phyloP scores from a whole-genome alignment of 2,329 filamentous ascomycete species.

The Claviceps lovelessii region DNA sequence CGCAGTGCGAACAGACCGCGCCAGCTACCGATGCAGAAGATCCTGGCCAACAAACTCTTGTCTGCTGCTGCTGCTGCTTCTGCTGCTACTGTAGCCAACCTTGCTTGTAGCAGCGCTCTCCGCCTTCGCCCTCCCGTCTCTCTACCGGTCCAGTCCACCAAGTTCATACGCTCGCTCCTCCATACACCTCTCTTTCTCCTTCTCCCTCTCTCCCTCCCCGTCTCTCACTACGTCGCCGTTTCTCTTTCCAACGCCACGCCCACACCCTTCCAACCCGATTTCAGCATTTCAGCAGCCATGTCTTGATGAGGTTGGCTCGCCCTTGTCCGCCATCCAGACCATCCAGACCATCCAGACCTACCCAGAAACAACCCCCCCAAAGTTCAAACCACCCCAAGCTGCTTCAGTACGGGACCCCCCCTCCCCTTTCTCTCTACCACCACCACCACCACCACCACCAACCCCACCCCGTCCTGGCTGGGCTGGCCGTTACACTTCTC shows the following conservation, averaged over 20 bases:
- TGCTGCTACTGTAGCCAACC: background rate
- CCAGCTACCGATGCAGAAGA: constrained; percentile 7
- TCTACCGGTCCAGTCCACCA: background rate
- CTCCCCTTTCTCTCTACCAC: constrained; percentile 5
- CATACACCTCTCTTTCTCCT: too few relatives aligned
- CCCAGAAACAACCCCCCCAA: too few relatives aligned
- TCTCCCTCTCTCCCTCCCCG: background rate
- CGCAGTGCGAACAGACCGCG: constrained; percentile 6
- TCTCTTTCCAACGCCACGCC: background rate
- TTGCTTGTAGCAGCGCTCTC: background rate
- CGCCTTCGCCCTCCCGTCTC: background rate
- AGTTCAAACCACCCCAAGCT: background rate
- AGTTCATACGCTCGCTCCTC: background rate
- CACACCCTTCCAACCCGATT: constrained; percentile 9
- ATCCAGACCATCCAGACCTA: constrained; percentile 4
- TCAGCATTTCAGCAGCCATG: constrained; percentile 21
- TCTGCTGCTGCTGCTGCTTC: background rate
- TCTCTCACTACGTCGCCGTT: background rate
- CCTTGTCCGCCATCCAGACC: constrained; percentile 22
- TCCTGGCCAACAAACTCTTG: constrained; percentile 1
- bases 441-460: constrained; percentile 18
- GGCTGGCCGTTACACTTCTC: constrained; percentile 16
- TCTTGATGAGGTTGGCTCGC: constrained; percentile 32
- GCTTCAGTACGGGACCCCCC: constrained; percentile 15
- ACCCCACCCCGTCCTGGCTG: constrained; percentile 14